These are phyloP conservation scores for Globisporangium acanthophoron DNA, from an alignment of 352 stramenopile genomes.

Conservation along the genomic window DNA sequence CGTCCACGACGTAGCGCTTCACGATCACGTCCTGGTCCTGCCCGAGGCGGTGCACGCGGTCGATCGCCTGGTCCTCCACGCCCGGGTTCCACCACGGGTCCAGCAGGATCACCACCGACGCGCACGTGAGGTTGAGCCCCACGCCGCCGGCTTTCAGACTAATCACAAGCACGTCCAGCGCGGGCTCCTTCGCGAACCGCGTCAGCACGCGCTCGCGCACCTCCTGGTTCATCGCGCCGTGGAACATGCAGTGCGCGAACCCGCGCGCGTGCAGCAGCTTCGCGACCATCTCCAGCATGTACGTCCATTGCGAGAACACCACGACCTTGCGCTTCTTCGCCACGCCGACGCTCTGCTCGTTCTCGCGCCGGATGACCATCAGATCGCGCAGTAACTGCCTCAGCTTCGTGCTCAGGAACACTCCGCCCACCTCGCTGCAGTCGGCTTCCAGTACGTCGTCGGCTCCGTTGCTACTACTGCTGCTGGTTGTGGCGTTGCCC, in stretches of 20 bases:
- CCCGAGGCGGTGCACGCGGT: slow-evolving; percentile 88
- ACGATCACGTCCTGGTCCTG: slow-evolving; percentile 83
- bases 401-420: slow-evolving; percentile 71
- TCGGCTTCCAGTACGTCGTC: neutral
- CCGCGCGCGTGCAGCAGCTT: slow-evolving; percentile 38
- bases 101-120: slow-evolving; percentile 85
- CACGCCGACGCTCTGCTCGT: slow-evolving; percentile 18
- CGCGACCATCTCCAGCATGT: slow-evolving; percentile 83
- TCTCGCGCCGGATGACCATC: slow-evolving; percentile 46
- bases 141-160: slow-evolving; percentile 87
- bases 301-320: slow-evolving; percentile 89
- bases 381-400: slow-evolving; percentile 62
- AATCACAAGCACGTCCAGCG: slow-evolving; percentile 77
- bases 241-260: slow-evolving; percentile 63
- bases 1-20: slow-evolving; percentile 84
- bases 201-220: slow-evolving; percentile 62
- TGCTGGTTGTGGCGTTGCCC: neutral
- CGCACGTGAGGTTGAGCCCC: slow-evolving; percentile 88
- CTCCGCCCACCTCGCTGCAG: slow-evolving; percentile 12
- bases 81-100: slow-evolving; percentile 94
- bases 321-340: slow-evolving; percentile 71
- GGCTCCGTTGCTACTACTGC: neutral
- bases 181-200: slow-evolving; percentile 50
- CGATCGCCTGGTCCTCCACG: slow-evolving; percentile 93
- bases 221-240: slow-evolving; percentile 67